Evolutionary conservation across 2,329 filamentous ascomycete genomes (phyloP).

Genomic region (Cladophialophora psammophila): DNA sequence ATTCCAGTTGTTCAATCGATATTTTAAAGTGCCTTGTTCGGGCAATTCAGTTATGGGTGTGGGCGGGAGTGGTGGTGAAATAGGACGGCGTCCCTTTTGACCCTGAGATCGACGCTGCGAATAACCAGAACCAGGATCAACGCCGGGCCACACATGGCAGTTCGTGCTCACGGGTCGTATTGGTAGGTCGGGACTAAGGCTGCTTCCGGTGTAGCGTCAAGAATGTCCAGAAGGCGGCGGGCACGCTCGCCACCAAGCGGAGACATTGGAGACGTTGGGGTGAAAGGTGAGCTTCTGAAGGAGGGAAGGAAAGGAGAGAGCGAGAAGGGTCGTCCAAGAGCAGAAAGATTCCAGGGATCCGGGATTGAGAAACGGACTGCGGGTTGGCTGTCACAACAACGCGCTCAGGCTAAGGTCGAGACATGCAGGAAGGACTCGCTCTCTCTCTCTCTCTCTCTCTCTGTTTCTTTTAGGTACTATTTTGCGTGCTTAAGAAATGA

Average conservation of each 20-base stretch:
- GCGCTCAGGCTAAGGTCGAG: not conserved
- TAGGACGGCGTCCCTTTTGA: conserved; percentile 6
- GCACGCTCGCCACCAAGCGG: conserved; percentile 27
- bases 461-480: not conserved
- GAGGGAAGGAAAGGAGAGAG: not conserved
- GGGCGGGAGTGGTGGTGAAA: conserved; percentile 12
- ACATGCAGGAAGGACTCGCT: conserved; percentile 4
- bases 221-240: conserved; percentile 4
- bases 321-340: not conserved
- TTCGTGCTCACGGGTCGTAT: conserved; percentile 29
- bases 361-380: conserved; percentile 10
- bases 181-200: conserved; percentile 30
- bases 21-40: conserved; percentile 1
- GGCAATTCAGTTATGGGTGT: not conserved
- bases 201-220: conserved; percentile 22
- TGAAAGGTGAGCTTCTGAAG: conserved; percentile 12
- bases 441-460: too few species aligned
- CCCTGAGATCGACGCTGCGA: conserved; percentile 26
- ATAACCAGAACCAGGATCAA: conserved; percentile 33
- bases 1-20: conserved; percentile 11
- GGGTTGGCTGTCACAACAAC: conserved; percentile 9
- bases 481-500: not conserved
- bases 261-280: conserved; percentile 13
- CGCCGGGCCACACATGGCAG: conserved; percentile 35
- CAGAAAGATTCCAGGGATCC: conserved; percentile 15